Evolutionary conservation across 257 asterid genomes (phyloP), one percentile per base, ranked within the genome.

Genomic region (Henckelia pumila): DNA sequence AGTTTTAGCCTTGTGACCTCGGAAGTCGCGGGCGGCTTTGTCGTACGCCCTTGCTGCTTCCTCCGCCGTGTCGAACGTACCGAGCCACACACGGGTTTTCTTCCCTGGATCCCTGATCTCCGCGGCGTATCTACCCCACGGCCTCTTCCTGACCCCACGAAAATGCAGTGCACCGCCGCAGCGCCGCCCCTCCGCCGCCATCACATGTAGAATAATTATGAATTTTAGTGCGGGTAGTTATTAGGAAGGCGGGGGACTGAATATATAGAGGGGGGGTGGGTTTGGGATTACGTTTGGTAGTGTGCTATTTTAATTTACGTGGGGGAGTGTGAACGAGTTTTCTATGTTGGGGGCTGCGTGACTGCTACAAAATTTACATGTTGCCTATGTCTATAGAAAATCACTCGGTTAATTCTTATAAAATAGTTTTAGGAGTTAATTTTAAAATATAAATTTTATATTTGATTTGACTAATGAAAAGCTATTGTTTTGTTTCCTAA

Each of bases 71-170:
- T 75, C 79, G 40, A 75, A 75, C 7, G 79, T 75, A 0, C 79
- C 79, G 1, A 75, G 30, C 79, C 79, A 75, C 3, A 75, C 79
- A 25, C 79, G 62, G 56, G 69, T 70, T 30, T 75, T 75, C 53
- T 75, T 75, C 50, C 69, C 72, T 1, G 79, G 79, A 75, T 75
- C 79, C 47, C 79, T 70, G 16, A 75, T 75, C 59, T 75, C 79
- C 49, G 79, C 79, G 49, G 79, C 79, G 37, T 75, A 75, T 13
- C 76, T 59, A 2, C 79, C 79, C 79, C 79, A 75, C 0, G 79
- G 79, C 75, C 79, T 49, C 62, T 75, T 75, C 47, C 79, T 70
- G 8, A 75, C 79, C 0, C 79, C 79, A 26, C 79, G 67, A 55
- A 69, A 75, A 75, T 75, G 79, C 56, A 59, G 16, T 21, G 59